phyloP scores from a whole-genome alignment of 495 filamentous ascomycete genomes.

The Tuber melanosporum region DNA sequence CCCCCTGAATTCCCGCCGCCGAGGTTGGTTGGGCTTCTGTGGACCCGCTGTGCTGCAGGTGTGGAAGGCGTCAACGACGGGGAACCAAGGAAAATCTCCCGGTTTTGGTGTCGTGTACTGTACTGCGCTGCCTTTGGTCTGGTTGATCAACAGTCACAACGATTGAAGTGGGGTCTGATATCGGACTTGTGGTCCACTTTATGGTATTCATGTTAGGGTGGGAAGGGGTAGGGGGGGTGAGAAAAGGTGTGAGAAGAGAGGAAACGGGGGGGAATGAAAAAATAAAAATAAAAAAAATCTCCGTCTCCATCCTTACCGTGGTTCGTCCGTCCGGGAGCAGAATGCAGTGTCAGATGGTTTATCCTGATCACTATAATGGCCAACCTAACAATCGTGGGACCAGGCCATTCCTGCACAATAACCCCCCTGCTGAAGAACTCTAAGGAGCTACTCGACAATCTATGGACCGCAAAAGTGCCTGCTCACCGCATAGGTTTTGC shows the following conservation, averaged over 20 bases:
- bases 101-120: neutral
- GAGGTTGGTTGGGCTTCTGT: neutral
- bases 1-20: conserved; percentile 11
- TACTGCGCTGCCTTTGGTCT: neutral
- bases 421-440: neutral
- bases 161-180: neutral
- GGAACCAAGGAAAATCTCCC: neutral
- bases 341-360: neutral
- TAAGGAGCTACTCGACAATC: neutral
- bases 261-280: neutral
- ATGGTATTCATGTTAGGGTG: neutral
- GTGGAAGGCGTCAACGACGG: conserved; percentile 1
- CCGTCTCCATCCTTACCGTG: neutral
- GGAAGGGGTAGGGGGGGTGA: neutral
- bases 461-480: neutral
- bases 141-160: neutral
- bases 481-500: neutral
- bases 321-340: neutral
- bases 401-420: neutral
- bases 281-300: neutral
- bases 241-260: neutral
- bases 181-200: neutral
- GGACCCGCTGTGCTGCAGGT: neutral
- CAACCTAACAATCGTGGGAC: neutral
- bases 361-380: neutral